Evolutionary conservation across 1,139 yeast genomes (phyloP), one percentile per base, ranked within the genome.

Genomic region (Candida mesenterica): DNA sequence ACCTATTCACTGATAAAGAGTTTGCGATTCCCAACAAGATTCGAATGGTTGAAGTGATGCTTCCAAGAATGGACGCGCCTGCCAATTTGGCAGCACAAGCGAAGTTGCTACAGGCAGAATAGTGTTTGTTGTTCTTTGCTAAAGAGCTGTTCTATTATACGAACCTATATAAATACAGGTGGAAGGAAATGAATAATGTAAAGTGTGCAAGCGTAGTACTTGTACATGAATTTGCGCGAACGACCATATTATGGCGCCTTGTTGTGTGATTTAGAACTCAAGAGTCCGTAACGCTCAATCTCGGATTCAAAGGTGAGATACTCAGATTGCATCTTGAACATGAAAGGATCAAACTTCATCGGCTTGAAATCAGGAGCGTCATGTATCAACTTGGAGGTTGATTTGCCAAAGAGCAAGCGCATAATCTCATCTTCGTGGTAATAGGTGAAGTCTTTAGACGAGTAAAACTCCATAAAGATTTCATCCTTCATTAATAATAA

Each of bases 11-110:
- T 23, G 75, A 75, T 57, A 52, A 63, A 39, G 71, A 62, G 20
- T 87, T 86, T 65, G 71, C 77, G 37, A 62, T 57, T 33, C 79
- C 82, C 48, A 69, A 76, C 48, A 82, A 74, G 65, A 82, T 85
- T 55, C 77, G 95, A 69, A 61, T 85, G 66, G 68, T 87, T 45
- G 95, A 87, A 68, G 75, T 86, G 40, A 78, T 84, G 80, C 71
- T 87, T 55, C 87, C 83, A 44, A 78, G 73, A 55, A 73, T 85
- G 79, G 95, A 86, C 64, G 95, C 95, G 40, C 94, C 95, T 45
- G 65, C 65, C 39, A 76, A 79, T 57, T 77, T 87, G 67, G 68
- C 65, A 23, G 46, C 43, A 43, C 57, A 49, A 31, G 56, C 56
- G 35, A 76, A 82, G 63, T 68, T 84, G 56, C 24, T 15, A 16